These are phyloP conservation scores for Cladophialophora exuberans DNA, from an alignment of 2,329 filamentous ascomycete genomes.

Conservation along the genomic window DNA sequence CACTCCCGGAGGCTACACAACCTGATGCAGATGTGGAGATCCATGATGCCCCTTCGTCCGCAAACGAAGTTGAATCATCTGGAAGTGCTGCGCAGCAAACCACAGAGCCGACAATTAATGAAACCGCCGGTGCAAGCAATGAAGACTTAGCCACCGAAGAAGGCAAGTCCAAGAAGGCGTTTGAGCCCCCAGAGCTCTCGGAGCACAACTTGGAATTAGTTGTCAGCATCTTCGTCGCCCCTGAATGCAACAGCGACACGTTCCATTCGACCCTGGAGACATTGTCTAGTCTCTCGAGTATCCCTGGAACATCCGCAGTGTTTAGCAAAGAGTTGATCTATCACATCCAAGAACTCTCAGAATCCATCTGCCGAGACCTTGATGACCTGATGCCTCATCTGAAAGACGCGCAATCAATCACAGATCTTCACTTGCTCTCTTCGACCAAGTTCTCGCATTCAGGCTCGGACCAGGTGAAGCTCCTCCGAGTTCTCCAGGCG, in stretches of 20 bases:
- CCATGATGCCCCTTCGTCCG: slow-evolving; percentile 33
- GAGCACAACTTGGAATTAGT: slow-evolving; percentile 88
- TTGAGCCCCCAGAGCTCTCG: slow-evolving; percentile 83
- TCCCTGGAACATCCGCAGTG: slow-evolving; percentile 83
- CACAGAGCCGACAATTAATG: slow-evolving; percentile 34
- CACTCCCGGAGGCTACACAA: slow-evolving; percentile 42
- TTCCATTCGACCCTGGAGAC: slow-evolving; percentile 97
- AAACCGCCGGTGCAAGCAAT: slow-evolving; percentile 32
- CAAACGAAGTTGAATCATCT: slow-evolving; percentile 5
- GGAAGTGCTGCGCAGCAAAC: slow-evolving; percentile 26
- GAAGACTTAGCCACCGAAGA: slow-evolving; percentile 43
- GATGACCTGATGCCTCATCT: slow-evolving; percentile 85
- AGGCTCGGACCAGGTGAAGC: slow-evolving; percentile 94
- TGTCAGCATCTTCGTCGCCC: slow-evolving; percentile 94
- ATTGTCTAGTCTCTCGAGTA: slow-evolving; percentile 96
- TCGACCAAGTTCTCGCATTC: slow-evolving; percentile 94
- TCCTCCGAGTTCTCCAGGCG: slow-evolving; percentile 88
- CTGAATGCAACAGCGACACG: slow-evolving; percentile 95
- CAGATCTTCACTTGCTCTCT: slow-evolving; percentile 92
- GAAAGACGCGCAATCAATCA: slow-evolving; percentile 80
- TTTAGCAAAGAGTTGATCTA: slow-evolving; percentile 92
- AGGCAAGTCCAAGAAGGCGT: slow-evolving; percentile 60
- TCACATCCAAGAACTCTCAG: slow-evolving; percentile 82
- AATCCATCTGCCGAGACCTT: slow-evolving; percentile 82
- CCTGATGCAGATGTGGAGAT: slow-evolving; percentile 33